Evolutionary conservation across 192 early-diverging fungal species (phyloP), one percentile per base, ranked within the genome.

Genomic region (Backusella morwellensis): DNA sequence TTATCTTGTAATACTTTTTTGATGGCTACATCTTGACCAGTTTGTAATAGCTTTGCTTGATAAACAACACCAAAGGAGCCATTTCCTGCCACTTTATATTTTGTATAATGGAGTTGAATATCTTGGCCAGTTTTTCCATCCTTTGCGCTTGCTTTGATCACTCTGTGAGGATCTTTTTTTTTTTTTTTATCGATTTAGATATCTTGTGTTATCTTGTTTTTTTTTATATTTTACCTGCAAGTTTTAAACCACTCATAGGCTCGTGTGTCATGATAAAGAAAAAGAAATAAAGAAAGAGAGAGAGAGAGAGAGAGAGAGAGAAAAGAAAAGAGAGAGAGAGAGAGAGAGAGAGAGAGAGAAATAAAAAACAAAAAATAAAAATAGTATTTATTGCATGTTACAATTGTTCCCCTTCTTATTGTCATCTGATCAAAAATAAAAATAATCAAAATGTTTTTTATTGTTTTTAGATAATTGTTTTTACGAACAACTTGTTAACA

Each of bases 1-100:
- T 95, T 97, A 83, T 99, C 98, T 89, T 98, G 98, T 44, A 98
- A 85, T 11, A 99, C 98, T 83, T 98, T 98, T 87, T 99, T 99
- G 75, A 99, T 97, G 67, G 98, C 98, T 29, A 91, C 92, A 47
- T 89, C 88, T 77, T 98, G 94, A 59, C 89, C 87, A 50, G 86
- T 88, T 73, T 91, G 87, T 44, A 95, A 82, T 35, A 98, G 82
- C 82, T 95, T 95, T 23, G 96, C 98, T 84, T 97, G 96, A 82
- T 93, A 97, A 29, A 99, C 98, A 12, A 99, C 97, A 50, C 98
- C 98, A 85, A 99, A 99, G 14, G 96, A 97, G 15, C 98, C 98
- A 79, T 97, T 98, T 78, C 98, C 98, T 52, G 97, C 91, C 26
- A 98, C 92, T 82, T 96, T 97, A 82, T 91, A 93, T 80, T 97